phyloP scores from a whole-genome alignment of 202 grass and related monocot species.

The Schoenoplectus triqueter region DNA sequence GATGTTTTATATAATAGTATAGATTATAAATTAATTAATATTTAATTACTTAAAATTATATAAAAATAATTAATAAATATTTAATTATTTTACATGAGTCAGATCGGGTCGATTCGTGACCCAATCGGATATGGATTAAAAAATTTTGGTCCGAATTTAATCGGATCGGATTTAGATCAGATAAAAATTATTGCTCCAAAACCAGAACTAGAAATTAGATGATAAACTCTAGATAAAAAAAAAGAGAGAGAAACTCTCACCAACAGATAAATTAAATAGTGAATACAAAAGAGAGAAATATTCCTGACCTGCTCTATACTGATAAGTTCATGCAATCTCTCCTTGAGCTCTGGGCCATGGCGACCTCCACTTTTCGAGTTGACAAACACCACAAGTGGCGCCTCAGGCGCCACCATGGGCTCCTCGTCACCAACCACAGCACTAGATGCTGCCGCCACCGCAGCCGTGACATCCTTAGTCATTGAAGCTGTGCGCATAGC shows the following conservation, averaged over 20 bases:
- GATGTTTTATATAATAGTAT: too few relatives aligned
- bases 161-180: too few relatives aligned
- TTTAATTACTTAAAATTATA: too few relatives aligned
- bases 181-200: too few relatives aligned
- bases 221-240: background rate
- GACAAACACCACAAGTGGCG: constrained; percentile 86
- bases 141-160: too few relatives aligned
- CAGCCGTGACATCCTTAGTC: constrained; percentile 54
- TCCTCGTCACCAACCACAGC: background rate
- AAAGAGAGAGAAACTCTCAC: background rate
- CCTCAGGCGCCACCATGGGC: constrained; percentile 43
- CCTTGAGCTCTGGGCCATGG: constrained; percentile 81
- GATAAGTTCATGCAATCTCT: constrained; percentile 79
- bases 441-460: constrained; percentile 35
- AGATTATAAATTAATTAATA: too few relatives aligned
- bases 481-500: constrained; percentile 56
- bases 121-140: too few relatives aligned
- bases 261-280: constrained; percentile 26
- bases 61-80: too few relatives aligned
- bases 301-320: constrained; percentile 84
- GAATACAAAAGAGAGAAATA: background rate
- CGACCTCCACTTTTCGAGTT: constrained; percentile 88
- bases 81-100: too few relatives aligned
- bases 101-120: too few relatives aligned
- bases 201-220: too few relatives aligned